These are phyloP conservation scores for Solanum tarijense DNA, from an alignment of 257 asterid species.

Conservation along the genomic window DNA sequence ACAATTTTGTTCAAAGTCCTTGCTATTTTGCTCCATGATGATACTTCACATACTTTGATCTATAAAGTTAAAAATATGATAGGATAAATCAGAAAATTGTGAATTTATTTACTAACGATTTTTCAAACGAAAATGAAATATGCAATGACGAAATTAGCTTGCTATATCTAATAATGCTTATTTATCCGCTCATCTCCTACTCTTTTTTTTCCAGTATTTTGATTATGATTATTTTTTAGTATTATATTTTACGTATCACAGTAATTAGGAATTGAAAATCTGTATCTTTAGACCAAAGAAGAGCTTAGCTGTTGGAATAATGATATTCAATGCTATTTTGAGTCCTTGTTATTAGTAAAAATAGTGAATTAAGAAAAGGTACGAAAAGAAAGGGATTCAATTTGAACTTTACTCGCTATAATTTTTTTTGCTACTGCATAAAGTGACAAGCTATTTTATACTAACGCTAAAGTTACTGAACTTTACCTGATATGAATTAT, in stretches of 20 bases:
- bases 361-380: too few species aligned
- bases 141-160: fast-evolving
- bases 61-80: neutral
- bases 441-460: neutral
- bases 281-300: too few species aligned
- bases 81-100: neutral
- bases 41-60: neutral
- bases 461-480: neutral
- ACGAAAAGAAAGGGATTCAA: too few species aligned
- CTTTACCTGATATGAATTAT: neutral
- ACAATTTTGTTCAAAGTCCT: slow-evolving; percentile 24
- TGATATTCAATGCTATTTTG: too few species aligned
- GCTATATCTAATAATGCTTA: neutral
- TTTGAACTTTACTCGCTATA: too few species aligned
- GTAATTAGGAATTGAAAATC: too few species aligned
- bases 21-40: slow-evolving; percentile 8
- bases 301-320: too few species aligned
- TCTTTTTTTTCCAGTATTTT: too few species aligned
- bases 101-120: neutral
- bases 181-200: neutral
- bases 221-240: too few species aligned
- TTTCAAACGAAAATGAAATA: neutral
- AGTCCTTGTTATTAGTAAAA: too few species aligned
- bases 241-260: too few species aligned
- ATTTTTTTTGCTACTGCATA: too few species aligned